Conservation (phyloP, 768 basidiomycete genomes). For the Leucosporidium scottii region DNA sequence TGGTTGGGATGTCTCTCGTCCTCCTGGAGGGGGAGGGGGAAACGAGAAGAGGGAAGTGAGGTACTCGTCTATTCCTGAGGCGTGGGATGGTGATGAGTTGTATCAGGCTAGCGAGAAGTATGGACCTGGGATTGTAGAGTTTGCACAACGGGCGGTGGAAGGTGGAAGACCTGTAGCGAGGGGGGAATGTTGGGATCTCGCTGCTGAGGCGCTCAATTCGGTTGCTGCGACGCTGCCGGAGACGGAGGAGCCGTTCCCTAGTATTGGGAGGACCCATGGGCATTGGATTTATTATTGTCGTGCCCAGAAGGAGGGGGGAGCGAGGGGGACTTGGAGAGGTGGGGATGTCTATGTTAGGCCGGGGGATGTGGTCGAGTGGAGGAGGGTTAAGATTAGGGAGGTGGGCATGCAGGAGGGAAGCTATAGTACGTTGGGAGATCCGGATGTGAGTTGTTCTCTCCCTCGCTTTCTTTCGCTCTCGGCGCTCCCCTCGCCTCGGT, state of each 20-base stretch:
- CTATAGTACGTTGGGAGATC: conserved; percentile 45
- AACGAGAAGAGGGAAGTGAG: conserved; percentile 8
- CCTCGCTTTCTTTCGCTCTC: neutral
- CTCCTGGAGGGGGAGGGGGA: neutral
- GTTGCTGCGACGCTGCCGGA: conserved; percentile 45
- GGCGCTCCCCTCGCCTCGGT: too few species aligned
- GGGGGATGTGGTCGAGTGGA: conserved; percentile 56
- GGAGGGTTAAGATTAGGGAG: conserved; percentile 43
- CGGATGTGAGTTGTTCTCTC: conserved; percentile 41
- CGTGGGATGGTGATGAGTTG: conserved; percentile 39
- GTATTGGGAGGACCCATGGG: conserved; percentile 52
- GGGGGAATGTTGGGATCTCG: conserved; percentile 52
- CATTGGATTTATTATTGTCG: conserved; percentile 52
- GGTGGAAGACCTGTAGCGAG: conserved; percentile 47
- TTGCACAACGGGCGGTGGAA: conserved; percentile 48
- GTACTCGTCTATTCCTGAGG: conserved; percentile 3
- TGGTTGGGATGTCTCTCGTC: conserved; percentile 1
- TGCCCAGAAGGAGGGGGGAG: conserved; percentile 46
- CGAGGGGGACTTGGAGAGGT: conserved; percentile 13
- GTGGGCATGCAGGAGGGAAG: conserved; percentile 22
- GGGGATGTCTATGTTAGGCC: conserved; percentile 52
- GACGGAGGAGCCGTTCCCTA: conserved; percentile 49
- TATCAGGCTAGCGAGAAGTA: conserved; percentile 49
- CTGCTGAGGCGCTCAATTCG: conserved; percentile 49
- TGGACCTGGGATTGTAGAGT: conserved; percentile 50